Percentiles rank a stretch among this genome's conserved stretches.
Evolutionary conservation across 2,329 filamentous ascomycete species (phyloP).

Genomic region (Diaporthe ilicicola): DNA sequence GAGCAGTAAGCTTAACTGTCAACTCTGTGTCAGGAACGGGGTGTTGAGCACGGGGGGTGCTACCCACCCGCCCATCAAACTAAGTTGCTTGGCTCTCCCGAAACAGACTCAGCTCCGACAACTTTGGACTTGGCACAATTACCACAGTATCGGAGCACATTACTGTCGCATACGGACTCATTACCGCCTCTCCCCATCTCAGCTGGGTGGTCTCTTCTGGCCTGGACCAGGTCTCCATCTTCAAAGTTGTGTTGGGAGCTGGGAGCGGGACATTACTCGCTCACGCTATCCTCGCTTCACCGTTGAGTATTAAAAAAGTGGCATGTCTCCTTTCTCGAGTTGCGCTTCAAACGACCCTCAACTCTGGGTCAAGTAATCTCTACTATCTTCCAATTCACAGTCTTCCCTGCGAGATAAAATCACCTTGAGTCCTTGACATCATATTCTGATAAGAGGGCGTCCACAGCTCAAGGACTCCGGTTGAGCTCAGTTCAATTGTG

Average conservation of each 20-base stretch:
- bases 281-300: neutral
- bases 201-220: neutral
- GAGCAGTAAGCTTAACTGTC: conserved; percentile 13
- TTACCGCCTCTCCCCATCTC: neutral
- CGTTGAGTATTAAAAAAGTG: neutral
- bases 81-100: conserved; percentile 20
- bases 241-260: neutral
- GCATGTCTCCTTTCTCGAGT: neutral
- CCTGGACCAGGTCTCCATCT: neutral
- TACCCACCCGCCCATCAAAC: conserved; percentile 17
- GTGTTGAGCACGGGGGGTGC: neutral
- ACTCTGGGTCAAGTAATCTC: neutral
- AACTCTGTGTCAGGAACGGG: neutral
- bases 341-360: neutral
- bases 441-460: neutral
- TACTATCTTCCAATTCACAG: neutral
- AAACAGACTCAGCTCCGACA: neutral
- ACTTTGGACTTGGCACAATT: conserved; percentile 19
- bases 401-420: neutral
- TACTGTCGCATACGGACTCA: neutral
- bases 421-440: neutral
- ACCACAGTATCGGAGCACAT: neutral
- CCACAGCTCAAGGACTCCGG: neutral
- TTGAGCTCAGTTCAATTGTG: neutral
- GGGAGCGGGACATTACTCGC: conserved; percentile 1